These are phyloP conservation scores for Xylaria sp. DNA, from an alignment of 2,329 filamentous ascomycete species.

Conservation along the genomic window DNA sequence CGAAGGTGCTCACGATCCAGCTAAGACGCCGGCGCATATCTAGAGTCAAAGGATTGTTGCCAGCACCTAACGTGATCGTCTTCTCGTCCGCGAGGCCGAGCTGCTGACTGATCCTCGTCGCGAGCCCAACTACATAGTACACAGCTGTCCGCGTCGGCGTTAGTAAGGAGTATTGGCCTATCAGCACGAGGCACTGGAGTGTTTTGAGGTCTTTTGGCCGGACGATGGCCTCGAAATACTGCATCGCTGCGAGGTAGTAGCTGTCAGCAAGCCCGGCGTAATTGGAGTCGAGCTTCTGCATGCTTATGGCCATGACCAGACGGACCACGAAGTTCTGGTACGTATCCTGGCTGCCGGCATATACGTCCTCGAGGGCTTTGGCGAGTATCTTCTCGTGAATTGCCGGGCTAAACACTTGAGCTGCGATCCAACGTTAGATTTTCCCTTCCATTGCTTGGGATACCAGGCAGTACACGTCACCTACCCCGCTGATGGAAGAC, in stretches of 20 bases:
- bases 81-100: conserved; percentile 89
- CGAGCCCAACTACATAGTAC: conserved; percentile 92
- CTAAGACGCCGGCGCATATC: conserved; percentile 90
- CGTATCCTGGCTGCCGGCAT: conserved; percentile 77
- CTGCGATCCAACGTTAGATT: conserved; percentile 58
- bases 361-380: conserved; percentile 82
- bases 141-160: conserved; percentile 93
- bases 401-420: conserved; percentile 87
- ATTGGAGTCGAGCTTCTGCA: conserved; percentile 89
- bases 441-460: conserved; percentile 28
- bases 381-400: conserved; percentile 86
- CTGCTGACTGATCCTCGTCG: conserved; percentile 88
- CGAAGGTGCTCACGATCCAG: conserved; percentile 90
- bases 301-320: conserved; percentile 93
- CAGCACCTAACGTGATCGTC: conserved; percentile 75
- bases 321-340: conserved; percentile 89
- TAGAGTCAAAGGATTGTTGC: conserved; percentile 76
- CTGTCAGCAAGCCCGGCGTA: conserved; percentile 96
- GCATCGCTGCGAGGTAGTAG: conserved; percentile 91
- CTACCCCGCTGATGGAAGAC: conserved; percentile 86
- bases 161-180: conserved; percentile 90
- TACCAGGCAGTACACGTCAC: conserved; percentile 32
- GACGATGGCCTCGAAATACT: conserved; percentile 83
- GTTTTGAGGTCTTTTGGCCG: conserved; percentile 91
- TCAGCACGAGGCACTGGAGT: conserved; percentile 86